These are phyloP conservation scores for Talaromyces trachyspermus DNA, from an alignment of 495 filamentous ascomycete genomes.

Conservation along the genomic window DNA sequence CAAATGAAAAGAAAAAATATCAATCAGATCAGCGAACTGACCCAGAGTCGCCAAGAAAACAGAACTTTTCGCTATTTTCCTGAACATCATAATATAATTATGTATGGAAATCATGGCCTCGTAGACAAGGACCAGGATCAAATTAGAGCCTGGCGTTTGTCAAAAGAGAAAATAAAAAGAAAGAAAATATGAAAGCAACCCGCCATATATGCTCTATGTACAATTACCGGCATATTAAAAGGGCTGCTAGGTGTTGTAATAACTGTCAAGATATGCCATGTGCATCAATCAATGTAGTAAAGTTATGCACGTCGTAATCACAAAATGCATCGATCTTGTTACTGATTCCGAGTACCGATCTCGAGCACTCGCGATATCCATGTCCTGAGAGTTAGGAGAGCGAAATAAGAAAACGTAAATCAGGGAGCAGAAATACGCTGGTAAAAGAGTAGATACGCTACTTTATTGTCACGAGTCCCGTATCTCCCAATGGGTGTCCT, in stretches of 20 bases:
- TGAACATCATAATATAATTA: background rate
- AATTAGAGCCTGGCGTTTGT: background rate
- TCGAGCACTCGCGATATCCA: no score
- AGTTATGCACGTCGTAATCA: background rate
- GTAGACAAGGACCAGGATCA: slow-evolving; percentile 4
- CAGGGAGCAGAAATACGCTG: slow-evolving; percentile 49
- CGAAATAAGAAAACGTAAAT: background rate
- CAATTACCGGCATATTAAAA: slow-evolving; percentile 1
- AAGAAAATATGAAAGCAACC: background rate
- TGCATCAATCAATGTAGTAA: background rate
- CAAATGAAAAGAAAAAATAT: background rate
- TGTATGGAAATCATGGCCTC: slow-evolving; percentile 9
- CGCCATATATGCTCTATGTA: slow-evolving; percentile 5
- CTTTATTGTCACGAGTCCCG: slow-evolving; percentile 83
- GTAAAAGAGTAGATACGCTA: slow-evolving; percentile 95
- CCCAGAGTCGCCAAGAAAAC: no score
- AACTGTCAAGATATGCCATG: slow-evolving; percentile 1
- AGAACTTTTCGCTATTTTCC: background rate
- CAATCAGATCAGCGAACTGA: no score
- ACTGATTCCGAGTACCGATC: no score
- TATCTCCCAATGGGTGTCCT: slow-evolving; percentile 56
- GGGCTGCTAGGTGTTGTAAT: background rate
- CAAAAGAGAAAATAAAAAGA: slow-evolving; percentile 3
- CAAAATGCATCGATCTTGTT: background rate
- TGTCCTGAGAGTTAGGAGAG: no score